phyloP scores from a whole-genome alignment of 352 stramenopile genomes.

The Thalassiosira ordinaria region DNA sequence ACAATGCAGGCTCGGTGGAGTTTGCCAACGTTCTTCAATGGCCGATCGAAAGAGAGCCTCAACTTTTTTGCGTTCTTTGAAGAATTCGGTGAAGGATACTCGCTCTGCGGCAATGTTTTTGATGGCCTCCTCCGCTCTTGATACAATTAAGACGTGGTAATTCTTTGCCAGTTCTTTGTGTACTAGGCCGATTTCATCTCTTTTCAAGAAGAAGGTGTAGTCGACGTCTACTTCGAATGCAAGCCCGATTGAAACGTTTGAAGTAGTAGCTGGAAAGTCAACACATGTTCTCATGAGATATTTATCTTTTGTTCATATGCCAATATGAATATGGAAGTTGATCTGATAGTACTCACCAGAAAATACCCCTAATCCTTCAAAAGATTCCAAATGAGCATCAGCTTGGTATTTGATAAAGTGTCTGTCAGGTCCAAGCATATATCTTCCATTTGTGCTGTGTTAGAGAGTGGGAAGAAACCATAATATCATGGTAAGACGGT shows the following conservation, averaged over 20 bases:
- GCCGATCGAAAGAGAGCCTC: conserved; percentile 54
- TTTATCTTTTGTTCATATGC: too few relatives aligned
- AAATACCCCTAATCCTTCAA: conserved; percentile 62
- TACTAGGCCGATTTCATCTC: conserved; percentile 68
- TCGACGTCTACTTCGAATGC: conserved; percentile 66
- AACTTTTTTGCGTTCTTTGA: conserved; percentile 59
- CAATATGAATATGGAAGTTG: too few relatives aligned
- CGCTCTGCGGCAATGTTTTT: conserved; percentile 61
- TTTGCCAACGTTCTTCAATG: conserved; percentile 54
- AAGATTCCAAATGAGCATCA: conserved; percentile 61
- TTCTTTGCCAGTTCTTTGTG: conserved; percentile 60
- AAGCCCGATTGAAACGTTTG: conserved; percentile 63
- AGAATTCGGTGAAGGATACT: conserved; percentile 65
- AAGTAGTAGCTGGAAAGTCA: conserved; percentile 6
- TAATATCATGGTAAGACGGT: not conserved
- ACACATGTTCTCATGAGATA: not conserved
- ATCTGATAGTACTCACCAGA: conserved; percentile 37
- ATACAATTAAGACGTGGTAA: conserved; percentile 57
- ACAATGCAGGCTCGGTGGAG: conserved; percentile 50
- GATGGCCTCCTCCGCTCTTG: conserved; percentile 59
- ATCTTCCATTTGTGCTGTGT: conserved; percentile 57
- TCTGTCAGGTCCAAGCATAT: conserved; percentile 47
- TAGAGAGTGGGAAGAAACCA: not conserved
- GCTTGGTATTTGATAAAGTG: conserved; percentile 73
- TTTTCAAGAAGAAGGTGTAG: conserved; percentile 64